phyloP scores from a whole-genome alignment of 208 protist species.

The Porcisia hertigi region DNA sequence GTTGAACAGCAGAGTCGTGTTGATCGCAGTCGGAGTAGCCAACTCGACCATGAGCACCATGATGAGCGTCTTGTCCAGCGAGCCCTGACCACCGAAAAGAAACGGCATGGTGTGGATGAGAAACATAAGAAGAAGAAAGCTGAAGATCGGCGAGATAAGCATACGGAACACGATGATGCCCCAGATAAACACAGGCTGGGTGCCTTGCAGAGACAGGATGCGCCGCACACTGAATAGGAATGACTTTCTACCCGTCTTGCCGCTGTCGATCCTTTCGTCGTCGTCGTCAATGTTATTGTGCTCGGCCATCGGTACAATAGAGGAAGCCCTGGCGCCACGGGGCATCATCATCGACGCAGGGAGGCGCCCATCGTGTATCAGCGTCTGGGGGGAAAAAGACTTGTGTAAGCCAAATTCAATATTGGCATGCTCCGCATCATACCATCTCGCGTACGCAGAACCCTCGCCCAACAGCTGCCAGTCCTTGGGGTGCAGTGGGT shows the following conservation, averaged over 20 bases:
- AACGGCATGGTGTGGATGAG: slow-evolving; percentile 45
- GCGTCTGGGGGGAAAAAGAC: slow-evolving; percentile 33
- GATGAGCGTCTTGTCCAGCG: slow-evolving; percentile 60
- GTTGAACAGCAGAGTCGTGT: slow-evolving; percentile 75
- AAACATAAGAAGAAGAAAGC: slow-evolving; percentile 49
- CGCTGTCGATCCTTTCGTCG: not conserved
- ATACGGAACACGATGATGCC: slow-evolving; percentile 60
- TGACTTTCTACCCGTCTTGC: not conserved
- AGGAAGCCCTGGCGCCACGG: slow-evolving; percentile 2
- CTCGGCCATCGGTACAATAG: slow-evolving; percentile 1
- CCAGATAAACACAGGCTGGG: slow-evolving; percentile 60
- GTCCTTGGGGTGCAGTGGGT: slow-evolving; percentile 35
- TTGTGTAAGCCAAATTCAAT: slow-evolving; percentile 46
- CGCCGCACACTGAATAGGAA: slow-evolving; percentile 20
- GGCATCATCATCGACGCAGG: slow-evolving; percentile 12
- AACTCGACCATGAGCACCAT: slow-evolving; percentile 72
- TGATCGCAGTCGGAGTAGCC: slow-evolving; percentile 75
- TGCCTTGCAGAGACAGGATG: slow-evolving; percentile 42
- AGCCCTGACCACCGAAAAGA: slow-evolving; percentile 49
- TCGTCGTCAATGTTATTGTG: not conserved
- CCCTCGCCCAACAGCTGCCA: slow-evolving; percentile 35
- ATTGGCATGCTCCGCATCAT: slow-evolving; percentile 36
- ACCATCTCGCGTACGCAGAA: slow-evolving; percentile 28
- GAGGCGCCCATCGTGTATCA: slow-evolving; percentile 20
- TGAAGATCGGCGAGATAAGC: slow-evolving; percentile 54